phyloP scores from a whole-genome alignment of 257 asterid species.

The Cynanchum wilfordii region DNA sequence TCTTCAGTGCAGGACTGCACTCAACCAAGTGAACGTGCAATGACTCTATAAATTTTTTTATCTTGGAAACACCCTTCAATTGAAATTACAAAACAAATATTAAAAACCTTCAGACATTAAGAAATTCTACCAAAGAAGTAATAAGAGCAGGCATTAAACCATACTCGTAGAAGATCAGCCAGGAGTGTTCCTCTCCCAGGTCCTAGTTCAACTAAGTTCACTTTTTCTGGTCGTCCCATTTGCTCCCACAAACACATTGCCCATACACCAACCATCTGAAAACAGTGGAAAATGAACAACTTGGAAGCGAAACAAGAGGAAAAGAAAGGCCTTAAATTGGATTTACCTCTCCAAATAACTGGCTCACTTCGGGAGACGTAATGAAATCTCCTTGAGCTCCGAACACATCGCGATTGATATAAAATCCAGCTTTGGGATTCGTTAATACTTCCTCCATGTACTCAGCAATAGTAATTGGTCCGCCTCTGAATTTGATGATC shows the following conservation, averaged over 20 bases:
- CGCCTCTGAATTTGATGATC: constrained; percentile 96
- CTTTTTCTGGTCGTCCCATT: constrained; percentile 78
- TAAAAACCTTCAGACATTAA: background rate
- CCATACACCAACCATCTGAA: constrained; percentile 93
- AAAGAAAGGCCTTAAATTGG: background rate
- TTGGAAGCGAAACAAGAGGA: background rate
- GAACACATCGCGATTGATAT: constrained; percentile 88
- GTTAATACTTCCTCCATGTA: constrained; percentile 98
- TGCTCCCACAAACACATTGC: constrained; percentile 99
- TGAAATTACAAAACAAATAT: background rate
- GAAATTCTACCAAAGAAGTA: background rate
- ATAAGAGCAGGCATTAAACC: constrained; percentile 2
- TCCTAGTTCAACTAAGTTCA: constrained; percentile 91
- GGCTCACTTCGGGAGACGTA: constrained; percentile 99
- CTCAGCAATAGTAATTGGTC: constrained; percentile 92
- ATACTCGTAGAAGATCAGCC: constrained; percentile 95
- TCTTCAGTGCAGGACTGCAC: constrained; percentile 80
- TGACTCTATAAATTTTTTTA: constrained; percentile 66
- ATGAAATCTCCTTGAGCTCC: constrained; percentile 91
- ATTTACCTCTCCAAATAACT: constrained; percentile 96
- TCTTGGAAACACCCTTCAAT: constrained; percentile 64
- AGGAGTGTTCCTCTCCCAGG: constrained; percentile 98
- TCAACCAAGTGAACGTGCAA: constrained; percentile 87
- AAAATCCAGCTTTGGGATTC: constrained; percentile 83
- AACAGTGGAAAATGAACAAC: constrained; percentile 5